phyloP scores from a whole-genome alignment of 169 alveolate genomes.

The Eimeria necatrix region DNA sequence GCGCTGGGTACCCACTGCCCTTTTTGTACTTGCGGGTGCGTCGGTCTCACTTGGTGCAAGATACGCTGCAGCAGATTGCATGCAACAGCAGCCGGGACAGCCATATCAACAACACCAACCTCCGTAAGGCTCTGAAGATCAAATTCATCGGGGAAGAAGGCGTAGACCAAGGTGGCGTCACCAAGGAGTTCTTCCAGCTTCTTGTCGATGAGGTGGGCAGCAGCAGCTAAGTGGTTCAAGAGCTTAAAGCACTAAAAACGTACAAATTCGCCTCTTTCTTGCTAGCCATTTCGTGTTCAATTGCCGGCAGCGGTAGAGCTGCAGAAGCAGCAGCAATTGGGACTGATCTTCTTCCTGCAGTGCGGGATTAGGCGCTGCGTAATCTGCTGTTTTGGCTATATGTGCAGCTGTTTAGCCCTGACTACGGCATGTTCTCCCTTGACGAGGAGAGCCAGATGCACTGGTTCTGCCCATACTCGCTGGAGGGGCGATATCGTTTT shows the following conservation, averaged over 20 bases:
- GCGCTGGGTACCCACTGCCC: conserved; percentile 56
- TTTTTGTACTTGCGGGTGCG: conserved; percentile 81
- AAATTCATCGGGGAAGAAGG: conserved; percentile 95
- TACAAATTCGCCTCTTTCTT: background rate
- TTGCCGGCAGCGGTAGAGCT: background rate
- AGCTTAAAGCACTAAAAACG: background rate
- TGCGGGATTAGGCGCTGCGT: background rate
- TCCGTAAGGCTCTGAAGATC: conserved; percentile 86
- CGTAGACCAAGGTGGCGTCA: conserved; percentile 96
- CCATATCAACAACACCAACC: conserved; percentile 1
- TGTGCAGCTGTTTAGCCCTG: conserved; percentile 90
- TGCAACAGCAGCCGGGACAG: conserved; percentile 42
- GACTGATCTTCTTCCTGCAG: background rate
- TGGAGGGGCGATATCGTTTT: conserved; percentile 87
- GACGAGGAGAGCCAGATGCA: conserved; percentile 88
- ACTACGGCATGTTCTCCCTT: conserved; percentile 93
- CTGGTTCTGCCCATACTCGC: conserved; percentile 92
- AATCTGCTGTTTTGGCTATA: background rate
- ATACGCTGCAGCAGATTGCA: conserved; percentile 76
- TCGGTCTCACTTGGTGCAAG: conserved; percentile 81
- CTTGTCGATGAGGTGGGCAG: conserved; percentile 87
- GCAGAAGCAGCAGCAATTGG: background rate
- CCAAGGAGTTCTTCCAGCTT: conserved; percentile 93
- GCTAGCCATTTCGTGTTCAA: background rate
- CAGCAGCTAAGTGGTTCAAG: background rate